Base-by-base conservation (phyloP, 192 early-diverging fungal genomes). In the Backusella tarrabulga region DNA sequence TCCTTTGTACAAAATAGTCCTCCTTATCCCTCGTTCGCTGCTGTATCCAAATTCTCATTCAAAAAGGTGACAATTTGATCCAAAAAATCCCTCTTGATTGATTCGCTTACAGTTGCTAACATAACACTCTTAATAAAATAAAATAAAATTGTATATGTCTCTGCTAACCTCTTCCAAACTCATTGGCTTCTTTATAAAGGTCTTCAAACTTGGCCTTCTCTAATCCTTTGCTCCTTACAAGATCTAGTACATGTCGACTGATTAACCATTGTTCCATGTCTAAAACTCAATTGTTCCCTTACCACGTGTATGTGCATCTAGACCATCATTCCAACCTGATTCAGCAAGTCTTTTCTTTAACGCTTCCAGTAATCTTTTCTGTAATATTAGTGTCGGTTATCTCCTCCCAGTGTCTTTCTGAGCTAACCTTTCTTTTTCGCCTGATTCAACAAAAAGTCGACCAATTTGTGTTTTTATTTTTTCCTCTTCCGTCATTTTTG, bases 261-360 rank as follows among this genome's bases (percentile, higher is more conserved):
- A 2, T 32, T 32, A 32, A 32, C 32, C 32, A 2, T 3, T 32
- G 32, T 3, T 32, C 32, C 2, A 3, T 32, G 32, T 32, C 32
- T 19, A 70, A 70, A 17, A 29, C 41, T 14, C 26, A 34, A 36
- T 52, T 8, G 56, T 21, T 15, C 32, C 4, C 67, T 67, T 72
- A 82, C 78, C 73, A 50, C 78, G 36, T 50, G 74, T 76, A 63
- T 82, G 70, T 12, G 80, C 80, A 78, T 82, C 75, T 5, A 76
- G 52, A 19, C n/a, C 44, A 38, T 82, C 80, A 44, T 77, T 76
- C 80, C 80, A 82, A 6, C 76, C 74, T 41, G 77, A 63, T 50
- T 82, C 80, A 17, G 74, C 68, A 40, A 82, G 67, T 34, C 77
- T 52, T 17, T 34, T 11, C 50, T 78, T 78, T 29, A 82, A 50